Base-by-base conservation (phyloP, 176 grass and related monocot genomes). In the Saccharum officinarum region DNA sequence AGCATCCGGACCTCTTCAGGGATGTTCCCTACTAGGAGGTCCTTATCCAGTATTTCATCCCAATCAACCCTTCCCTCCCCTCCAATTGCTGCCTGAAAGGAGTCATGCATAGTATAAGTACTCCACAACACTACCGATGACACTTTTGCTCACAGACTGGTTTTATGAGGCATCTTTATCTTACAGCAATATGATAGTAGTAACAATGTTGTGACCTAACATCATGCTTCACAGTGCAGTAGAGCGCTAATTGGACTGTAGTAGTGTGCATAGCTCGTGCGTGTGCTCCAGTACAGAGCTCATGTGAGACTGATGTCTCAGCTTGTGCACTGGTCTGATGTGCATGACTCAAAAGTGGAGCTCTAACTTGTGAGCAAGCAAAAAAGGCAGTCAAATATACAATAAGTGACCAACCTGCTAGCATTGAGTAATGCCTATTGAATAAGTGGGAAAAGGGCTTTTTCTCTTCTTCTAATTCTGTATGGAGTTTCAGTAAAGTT, bases 31-130 rank as follows among this genome's bases (percentile, higher is more conserved):
- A 71, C 88, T 8, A 92, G 79, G 61, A 99, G 88, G 63, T 94
- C 91, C 81, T 94, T 91, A 59, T 99, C 94, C 3, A 94, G 16
- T 89, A 99, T 99, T 75, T 97, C 97, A 2, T 89, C 91, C 97
- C 97, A 97, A 73, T 94, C 88, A 49, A 86, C 84, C 67, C 87
- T 96, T 52, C 92, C 94, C 40, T 97, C 94, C 49, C 85, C 88
- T 64, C 94, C 97, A 69, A 94, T 92, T 1, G 88, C 88, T 83
- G 97, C 97, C 94, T 99, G 84, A 82, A 93, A 83, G 11, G 47
- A 69, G 16, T 37, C 0, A 30, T 72, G 75, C 54, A 79, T 69
- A 30, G 69, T 62, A 78, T 61, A 81, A 77, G 42, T 59, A 49
- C 3, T 52, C 8, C 49, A 41, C 33, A 41, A 8, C 10, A 23